Conservation (phyloP, 768 basidiomycete species). For the Leccinellum albellum region DNA sequence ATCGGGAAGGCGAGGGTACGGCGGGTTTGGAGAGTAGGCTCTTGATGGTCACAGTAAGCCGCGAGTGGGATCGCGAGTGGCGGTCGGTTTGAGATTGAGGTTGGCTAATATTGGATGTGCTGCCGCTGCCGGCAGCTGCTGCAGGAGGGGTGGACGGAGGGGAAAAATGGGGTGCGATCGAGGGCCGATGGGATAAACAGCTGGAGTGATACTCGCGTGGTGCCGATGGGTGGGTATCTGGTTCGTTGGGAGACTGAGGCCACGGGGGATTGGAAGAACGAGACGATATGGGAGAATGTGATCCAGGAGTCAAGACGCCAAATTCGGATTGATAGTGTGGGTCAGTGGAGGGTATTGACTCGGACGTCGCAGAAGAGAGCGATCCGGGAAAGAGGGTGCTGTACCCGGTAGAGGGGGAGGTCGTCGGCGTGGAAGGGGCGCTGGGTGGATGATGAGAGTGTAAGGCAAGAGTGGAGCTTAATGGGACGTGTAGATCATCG, state of each 20-base stretch:
- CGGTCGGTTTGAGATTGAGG: background rate
- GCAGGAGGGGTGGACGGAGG: background rate
- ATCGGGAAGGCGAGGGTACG: conserved; percentile 18
- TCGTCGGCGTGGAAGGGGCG: conserved; percentile 24
- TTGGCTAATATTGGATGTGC: background rate
- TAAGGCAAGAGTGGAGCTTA: background rate
- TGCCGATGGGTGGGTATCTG: conserved; percentile 12
- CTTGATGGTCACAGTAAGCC: conserved; percentile 31
- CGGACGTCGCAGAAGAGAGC: conserved; percentile 25
- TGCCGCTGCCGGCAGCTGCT: background rate
- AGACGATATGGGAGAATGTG: conserved; percentile 17
- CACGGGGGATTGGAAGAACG: conserved; percentile 15
- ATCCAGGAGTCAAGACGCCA: conserved; percentile 4
- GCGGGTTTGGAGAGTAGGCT: conserved; percentile 35
- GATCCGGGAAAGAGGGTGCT: conserved; percentile 19
- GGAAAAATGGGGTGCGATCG: conserved; percentile 10
- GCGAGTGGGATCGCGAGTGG: conserved; percentile 13
- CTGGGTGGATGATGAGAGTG: conserved; percentile 9
- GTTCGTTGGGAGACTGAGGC: conserved; percentile 18
- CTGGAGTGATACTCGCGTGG: background rate
- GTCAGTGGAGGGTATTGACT: conserved; percentile 14
- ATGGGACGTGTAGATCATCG: conserved; percentile 9
- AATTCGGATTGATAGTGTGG: conserved; percentile 17
- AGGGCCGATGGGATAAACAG: conserved; percentile 13
- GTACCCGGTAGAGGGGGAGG: conserved; percentile 22